Base-by-base conservation (phyloP, 2,329 filamentous ascomycete genomes). In the Neonectria hederae region DNA sequence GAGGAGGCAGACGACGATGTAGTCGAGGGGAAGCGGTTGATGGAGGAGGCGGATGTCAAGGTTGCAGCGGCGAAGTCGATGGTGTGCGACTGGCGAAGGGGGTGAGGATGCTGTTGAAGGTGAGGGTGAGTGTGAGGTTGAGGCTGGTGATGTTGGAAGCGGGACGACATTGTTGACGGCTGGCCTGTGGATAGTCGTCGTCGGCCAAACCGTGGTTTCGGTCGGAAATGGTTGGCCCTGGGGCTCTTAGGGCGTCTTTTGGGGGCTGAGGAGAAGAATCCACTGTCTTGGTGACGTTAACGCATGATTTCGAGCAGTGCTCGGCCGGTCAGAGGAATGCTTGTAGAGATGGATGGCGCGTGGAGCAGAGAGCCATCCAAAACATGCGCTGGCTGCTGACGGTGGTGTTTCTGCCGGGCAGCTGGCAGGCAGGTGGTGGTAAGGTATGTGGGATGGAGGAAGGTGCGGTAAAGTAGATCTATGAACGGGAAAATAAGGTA, bases 1-100 rank as follows among this genome's bases (percentile, higher is more conserved):
- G 90, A 92, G 3, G 91, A 93, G 58, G 86, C 87, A n/a, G 87
- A 88, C 7, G 91, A 92, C 10, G 90, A 90, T 38, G 88, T 87
- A 63, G 87, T 92, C 5, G 91, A 93, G 32, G 88, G 84, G 72
- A 92, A 89, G 69, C 91, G 85, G 67, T 81, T 82, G 69, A 89
- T 72, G 61, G 75, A 73, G 77, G 77, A 73, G 66, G 66, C 43
- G 28, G 48, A 51, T 51, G 48, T 19, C 11, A 65, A 66, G 21
- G 76, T 75, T 69, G 80, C 78, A 71, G 83, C 77, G 62, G 69
- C 56, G 73, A 80, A 76, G 74, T 87, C 85, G 72, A 80, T 75
- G 59, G 83, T 84, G 65, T 84, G 83, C 68, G 85, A 83, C 76
- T 89, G 86, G 69, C 86, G 84, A 63, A 89, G 83, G 38, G 66